Evolutionary conservation across 1,139 yeast species (phyloP).

Genomic region (Candida smagusa): DNA sequence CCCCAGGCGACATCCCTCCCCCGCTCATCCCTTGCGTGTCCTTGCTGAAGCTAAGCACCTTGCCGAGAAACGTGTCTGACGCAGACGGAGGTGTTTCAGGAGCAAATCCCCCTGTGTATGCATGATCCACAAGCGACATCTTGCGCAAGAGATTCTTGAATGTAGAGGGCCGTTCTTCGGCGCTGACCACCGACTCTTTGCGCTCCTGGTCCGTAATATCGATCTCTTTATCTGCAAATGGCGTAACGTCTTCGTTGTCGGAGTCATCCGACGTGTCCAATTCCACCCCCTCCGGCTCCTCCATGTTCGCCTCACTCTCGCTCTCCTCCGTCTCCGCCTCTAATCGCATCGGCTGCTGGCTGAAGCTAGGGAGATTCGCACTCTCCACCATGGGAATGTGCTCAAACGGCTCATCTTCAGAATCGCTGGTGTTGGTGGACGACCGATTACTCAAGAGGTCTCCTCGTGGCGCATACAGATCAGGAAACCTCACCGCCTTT

Average conservation of each 20-base stretch:
- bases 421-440: slow-evolving; percentile 20
- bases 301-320: slow-evolving; percentile 6
- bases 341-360: slow-evolving; percentile 4
- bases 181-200: slow-evolving; percentile 9
- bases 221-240: slow-evolving; percentile 6
- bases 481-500: slow-evolving; percentile 31
- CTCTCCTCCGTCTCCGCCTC: slow-evolving; percentile 6
- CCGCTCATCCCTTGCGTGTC: slow-evolving; percentile 29
- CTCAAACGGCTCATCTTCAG: slow-evolving; percentile 9
- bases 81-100: slow-evolving; percentile 16
- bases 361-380: background rate
- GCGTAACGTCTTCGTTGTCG: slow-evolving; percentile 6
- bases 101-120: slow-evolving; percentile 19
- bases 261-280: slow-evolving; percentile 10
- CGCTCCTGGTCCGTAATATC: slow-evolving; percentile 23
- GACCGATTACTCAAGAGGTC: slow-evolving; percentile 25
- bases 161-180: slow-evolving; percentile 6
- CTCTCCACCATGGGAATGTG: background rate
- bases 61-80: slow-evolving; percentile 41
- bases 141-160: slow-evolving; percentile 30
- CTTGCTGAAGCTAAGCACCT: slow-evolving; percentile 27
- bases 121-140: slow-evolving; percentile 33
- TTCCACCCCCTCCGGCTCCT: slow-evolving; percentile 3
- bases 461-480: slow-evolving; percentile 22
- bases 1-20: slow-evolving; percentile 47